Evolutionary conservation across 371 early-diverging fungal genomes (phyloP).

Genomic region (Modicella reniformis): DNA sequence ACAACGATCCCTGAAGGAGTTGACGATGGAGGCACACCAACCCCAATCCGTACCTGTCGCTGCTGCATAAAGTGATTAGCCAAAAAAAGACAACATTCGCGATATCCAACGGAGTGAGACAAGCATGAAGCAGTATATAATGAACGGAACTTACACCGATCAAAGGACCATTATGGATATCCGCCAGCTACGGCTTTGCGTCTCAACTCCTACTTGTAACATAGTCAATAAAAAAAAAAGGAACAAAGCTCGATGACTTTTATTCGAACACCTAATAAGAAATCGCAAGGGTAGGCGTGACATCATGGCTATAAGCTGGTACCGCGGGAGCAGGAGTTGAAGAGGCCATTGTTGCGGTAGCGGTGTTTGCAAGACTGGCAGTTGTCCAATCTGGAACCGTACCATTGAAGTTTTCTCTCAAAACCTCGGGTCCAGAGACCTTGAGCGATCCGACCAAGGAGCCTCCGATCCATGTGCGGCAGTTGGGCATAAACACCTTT

Average conservation of each 20-base stretch:
- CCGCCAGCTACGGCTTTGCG: background rate
- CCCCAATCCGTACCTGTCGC: conserved; percentile 16
- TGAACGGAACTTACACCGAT: background rate
- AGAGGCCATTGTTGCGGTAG: conserved; percentile 4
- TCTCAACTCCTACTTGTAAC: conserved; percentile 16
- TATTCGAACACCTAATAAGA: conserved; percentile 20
- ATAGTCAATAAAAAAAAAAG: conserved; percentile 25
- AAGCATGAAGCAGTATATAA: background rate
- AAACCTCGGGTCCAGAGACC: conserved; percentile 70
- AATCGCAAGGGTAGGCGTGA: conserved; percentile 16
- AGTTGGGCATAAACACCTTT: conserved; percentile 74
- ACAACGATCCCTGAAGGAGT: conserved; percentile 59
- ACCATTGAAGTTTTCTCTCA: conserved; percentile 70
- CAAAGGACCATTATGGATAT: background rate
- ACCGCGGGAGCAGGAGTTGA: conserved; percentile 23
- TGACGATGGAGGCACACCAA: conserved; percentile 30
- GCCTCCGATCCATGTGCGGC: conserved; percentile 83
- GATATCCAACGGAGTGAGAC: conserved; percentile 2
- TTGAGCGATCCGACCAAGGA: conserved; percentile 80
- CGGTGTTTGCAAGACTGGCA: background rate
- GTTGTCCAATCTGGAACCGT: conserved; percentile 76
- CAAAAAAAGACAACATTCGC: background rate
- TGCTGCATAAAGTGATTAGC: conserved; percentile 11
- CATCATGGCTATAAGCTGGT: conserved; percentile 1
- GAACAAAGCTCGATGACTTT: no score